Conservation (phyloP, 129 eudicot genomes). For the Sambucus nigra region DNA sequence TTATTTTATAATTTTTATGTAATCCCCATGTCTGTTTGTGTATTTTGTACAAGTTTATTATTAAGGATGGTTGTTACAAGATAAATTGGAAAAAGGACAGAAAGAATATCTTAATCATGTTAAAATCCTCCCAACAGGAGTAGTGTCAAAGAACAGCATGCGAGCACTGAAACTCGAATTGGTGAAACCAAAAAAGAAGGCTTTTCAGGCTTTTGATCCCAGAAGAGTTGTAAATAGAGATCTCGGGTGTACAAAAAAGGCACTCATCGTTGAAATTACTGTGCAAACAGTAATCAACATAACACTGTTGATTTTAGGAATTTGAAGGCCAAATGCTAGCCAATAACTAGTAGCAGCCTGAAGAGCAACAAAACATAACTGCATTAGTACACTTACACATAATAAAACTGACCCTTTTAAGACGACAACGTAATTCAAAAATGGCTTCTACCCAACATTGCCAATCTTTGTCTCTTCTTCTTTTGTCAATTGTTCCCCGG, state of each 20-base stretch:
- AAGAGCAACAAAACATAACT: slow-evolving; percentile 32
- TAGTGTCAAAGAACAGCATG: slow-evolving; percentile 70
- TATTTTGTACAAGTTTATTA: no score
- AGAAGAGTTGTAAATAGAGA: slow-evolving; percentile 33
- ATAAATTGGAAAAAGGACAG: neutral
- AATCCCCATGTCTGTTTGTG: no score
- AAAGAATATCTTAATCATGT: slow-evolving; percentile 38
- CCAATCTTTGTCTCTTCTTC: slow-evolving; percentile 58
- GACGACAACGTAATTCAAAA: slow-evolving; percentile 35
- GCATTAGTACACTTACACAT: slow-evolving; percentile 16
- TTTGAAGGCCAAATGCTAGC: slow-evolving; percentile 52
- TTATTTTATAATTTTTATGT: no score
- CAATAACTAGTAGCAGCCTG: slow-evolving; percentile 65
- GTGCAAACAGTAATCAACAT: slow-evolving; percentile 36
- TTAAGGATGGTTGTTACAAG: neutral
- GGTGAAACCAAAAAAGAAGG: slow-evolving; percentile 41
- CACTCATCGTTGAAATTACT: slow-evolving; percentile 34
- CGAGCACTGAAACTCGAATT: slow-evolving; percentile 51
- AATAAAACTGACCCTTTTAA: slow-evolving; percentile 26
- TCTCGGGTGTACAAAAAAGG: slow-evolving; percentile 38
- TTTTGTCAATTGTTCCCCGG: slow-evolving; percentile 47
- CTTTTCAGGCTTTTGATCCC: slow-evolving; percentile 54
- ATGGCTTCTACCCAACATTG: slow-evolving; percentile 48
- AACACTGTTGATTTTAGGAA: slow-evolving; percentile 24
- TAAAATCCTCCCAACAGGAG: slow-evolving; percentile 59